Evolutionary conservation across 2,329 filamentous ascomycete species (phyloP), one percentile per base, ranked within the genome.

Genomic region (Pestalotiopsis sp.): DNA sequence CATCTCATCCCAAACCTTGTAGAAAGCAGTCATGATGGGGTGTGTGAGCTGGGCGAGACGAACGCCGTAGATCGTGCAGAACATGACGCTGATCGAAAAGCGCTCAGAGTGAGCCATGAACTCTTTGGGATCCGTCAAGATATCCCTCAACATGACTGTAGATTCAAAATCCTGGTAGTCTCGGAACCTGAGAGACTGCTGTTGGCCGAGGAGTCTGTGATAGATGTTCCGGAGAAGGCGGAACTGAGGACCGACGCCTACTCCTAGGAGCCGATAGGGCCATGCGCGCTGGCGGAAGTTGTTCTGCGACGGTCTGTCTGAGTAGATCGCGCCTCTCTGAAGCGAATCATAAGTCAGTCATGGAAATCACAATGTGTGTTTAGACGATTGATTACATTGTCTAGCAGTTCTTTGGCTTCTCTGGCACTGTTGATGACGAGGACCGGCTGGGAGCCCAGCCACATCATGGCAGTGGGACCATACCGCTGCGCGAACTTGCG

Each of bases 61-160:
- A 17, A 65, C 63, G 17, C 63, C 63, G 25, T 65, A 65, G 39
- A 65, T 65, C 36, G 27, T 27, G 12, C 63, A 27, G 13, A 65
- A 20, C 39, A 27, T 65, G 25, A 65, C 25, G 63, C 27, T 65
- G 63, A 65, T 38, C 27, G 27, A 36, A n/a, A 20, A n/a, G 20
- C 63, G 39, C 45, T 65, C 63, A 56, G 27, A 65, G 38, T 65
- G 63, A 23, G 63, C 63, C 38, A 31, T 25, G 38, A 57, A 57
- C 27, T 60, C 14, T 17, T 60, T 27, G 14, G 23, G 63, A 17
- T 27, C 20, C 25, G n/a, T 56, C 39, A 17, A 23, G 17, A 65
- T 20, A 27, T 17, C 14, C 39, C 49, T 65, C 11, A 65, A 27
- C 63, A 65, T 65, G 39, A 65, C 12, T 41, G 27, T 17, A 20